Percentiles rank a stretch among this genome's conserved stretches.
Evolutionary conservation across 495 filamentous ascomycete species (phyloP).

Genomic region (Letharia columbiana): DNA sequence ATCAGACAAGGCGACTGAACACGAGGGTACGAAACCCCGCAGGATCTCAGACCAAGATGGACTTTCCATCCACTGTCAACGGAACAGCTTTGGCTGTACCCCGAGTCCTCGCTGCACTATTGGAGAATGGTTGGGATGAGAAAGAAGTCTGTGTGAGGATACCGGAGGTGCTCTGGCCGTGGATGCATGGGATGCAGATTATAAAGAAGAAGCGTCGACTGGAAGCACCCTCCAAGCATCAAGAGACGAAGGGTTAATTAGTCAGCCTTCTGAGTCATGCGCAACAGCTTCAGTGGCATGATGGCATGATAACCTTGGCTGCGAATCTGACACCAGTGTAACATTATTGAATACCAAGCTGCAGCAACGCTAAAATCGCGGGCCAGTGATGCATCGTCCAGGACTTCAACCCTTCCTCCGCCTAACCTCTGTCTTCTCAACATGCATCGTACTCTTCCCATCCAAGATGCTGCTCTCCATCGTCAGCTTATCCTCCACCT

Average conservation of each 20-base stretch:
- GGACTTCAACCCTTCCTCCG: conserved; percentile 14
- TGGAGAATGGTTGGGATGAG: conserved; percentile 74
- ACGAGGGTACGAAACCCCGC: conserved; percentile 47
- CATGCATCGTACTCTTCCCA: conserved; percentile 13
- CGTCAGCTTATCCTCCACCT: not conserved
- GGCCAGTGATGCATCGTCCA: not conserved
- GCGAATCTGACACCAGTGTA: not conserved
- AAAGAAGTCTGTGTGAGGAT: conserved; percentile 45
- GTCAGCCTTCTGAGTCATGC: not conserved
- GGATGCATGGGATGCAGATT: conserved; percentile 67
- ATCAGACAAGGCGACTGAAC: conserved; percentile 74
- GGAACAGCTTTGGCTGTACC: conserved; percentile 91
- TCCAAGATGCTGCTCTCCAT: conserved; percentile 5
- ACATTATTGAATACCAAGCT: not conserved
- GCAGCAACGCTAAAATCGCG: not conserved
- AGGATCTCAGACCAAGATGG: conserved; percentile 30
- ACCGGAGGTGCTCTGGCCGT: conserved; percentile 66
- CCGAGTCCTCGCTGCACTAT: conserved; percentile 75
- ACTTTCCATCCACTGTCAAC: conserved; percentile 80
- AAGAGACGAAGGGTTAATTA: not conserved
- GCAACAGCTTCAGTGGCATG: not conserved
- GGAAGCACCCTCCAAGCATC: not conserved
- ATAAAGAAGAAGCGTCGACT: conserved; percentile 41
- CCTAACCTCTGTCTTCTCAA: conserved; percentile 23
- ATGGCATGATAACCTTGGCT: not conserved